A percentile compares a stretch with the other conserved stretches of the same genome.
Conservation (phyloP, 768 basidiomycete species). For the Punctularia strigosozonata region DNA sequence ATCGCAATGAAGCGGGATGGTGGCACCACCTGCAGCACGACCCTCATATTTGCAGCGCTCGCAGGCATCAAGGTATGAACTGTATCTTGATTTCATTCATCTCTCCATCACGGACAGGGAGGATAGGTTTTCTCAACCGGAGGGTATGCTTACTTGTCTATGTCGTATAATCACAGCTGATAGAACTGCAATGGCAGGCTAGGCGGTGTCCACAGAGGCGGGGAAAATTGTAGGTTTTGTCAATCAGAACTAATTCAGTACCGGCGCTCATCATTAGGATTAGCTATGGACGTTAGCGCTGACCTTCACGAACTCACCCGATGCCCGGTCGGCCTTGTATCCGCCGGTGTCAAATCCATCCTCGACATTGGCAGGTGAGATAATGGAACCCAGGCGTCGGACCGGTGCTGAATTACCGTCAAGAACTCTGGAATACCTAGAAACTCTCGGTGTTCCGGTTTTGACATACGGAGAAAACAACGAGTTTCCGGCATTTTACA, state of each 20-base stretch:
- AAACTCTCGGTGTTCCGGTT: constrained; percentile 92
- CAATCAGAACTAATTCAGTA: background rate
- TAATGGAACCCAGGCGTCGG: background rate
- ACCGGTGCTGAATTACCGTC: background rate
- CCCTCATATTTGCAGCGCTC: constrained; percentile 61
- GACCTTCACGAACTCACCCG: constrained; percentile 83
- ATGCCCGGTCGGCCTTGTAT: constrained; percentile 86
- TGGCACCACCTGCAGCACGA: constrained; percentile 69
- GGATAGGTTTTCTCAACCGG: constrained; percentile 81
- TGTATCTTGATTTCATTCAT: background rate
- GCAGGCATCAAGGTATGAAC: constrained; percentile 70
- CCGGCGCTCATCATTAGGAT: background rate
- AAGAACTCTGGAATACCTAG: constrained; percentile 72
- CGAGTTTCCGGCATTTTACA: constrained; percentile 95
- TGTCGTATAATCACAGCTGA: constrained; percentile 5
- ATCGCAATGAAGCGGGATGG: constrained; percentile 59
- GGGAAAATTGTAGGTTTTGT: constrained; percentile 41
- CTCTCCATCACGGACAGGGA: constrained; percentile 6
- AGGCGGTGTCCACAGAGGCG: constrained; percentile 78
- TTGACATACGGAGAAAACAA: constrained; percentile 60
- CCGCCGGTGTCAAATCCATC: constrained; percentile 91
- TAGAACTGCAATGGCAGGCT: constrained; percentile 28
- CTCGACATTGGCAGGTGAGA: constrained; percentile 75
- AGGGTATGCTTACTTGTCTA: constrained; percentile 36
- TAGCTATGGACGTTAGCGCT: constrained; percentile 92